These are phyloP conservation scores for Yarrowia sp. DNA, from an alignment of 805 yeast genomes.

Conservation along the genomic window DNA sequence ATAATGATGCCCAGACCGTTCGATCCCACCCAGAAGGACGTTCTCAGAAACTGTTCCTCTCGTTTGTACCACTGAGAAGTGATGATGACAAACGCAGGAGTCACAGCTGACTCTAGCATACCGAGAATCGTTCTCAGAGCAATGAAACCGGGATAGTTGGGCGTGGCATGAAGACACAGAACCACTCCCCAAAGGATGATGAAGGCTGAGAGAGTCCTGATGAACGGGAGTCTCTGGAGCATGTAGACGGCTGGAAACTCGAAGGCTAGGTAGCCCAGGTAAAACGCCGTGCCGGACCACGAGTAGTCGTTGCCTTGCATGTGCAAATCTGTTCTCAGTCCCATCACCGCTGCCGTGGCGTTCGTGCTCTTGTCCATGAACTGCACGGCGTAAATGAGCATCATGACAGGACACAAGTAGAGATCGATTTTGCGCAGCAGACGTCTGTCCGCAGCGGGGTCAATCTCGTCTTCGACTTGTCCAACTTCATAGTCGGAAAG, in stretches of 20 bases:
- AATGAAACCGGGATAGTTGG: background rate
- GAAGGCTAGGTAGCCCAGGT: background rate
- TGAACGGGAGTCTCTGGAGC: background rate
- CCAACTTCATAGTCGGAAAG: background rate
- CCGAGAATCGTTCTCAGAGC: background rate
- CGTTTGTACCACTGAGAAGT: background rate
- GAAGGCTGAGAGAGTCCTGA: background rate
- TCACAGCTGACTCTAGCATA: background rate
- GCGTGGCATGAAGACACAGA: background rate
- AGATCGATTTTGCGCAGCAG: background rate
- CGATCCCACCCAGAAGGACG: background rate
- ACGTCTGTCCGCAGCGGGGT: background rate
- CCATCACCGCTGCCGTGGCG: background rate
- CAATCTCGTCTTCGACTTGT: background rate
- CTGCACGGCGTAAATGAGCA: background rate
- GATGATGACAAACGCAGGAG: background rate
- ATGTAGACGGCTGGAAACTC: background rate
- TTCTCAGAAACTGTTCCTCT: constrained; percentile 1
- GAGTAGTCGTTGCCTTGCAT: background rate
- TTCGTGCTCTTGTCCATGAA: constrained; percentile 1
- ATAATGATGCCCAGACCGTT: background rate
- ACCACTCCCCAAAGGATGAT: background rate
- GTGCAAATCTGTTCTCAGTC: background rate
- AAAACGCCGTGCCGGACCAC: background rate
- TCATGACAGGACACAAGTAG: background rate